Base-by-base conservation (phyloP, 2,329 filamentous ascomycete species). In the Furcasterigmium sp. region DNA sequence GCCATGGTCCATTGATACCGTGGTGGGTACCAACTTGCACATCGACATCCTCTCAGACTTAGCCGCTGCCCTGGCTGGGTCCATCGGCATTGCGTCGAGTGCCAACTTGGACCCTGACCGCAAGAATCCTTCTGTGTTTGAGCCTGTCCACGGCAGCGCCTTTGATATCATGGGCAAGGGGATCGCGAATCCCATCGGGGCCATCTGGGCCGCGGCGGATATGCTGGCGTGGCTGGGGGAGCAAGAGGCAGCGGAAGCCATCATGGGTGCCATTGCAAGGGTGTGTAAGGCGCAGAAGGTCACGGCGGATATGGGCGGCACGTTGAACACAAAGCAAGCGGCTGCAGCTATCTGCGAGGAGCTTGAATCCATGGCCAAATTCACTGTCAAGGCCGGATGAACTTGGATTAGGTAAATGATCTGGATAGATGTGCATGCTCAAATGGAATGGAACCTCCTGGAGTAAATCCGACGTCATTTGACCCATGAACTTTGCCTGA, bases 21-120 rank as follows among this genome's bases (percentile, higher is more conserved):
- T 84, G 46, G 79, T 84, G 18, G 79, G 78, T 4, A 80, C 77
- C 2, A 84, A 84, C 1, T 19, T 46, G 43, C 64, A 67, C 51
- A 78, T 77, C 13, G 80, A 84, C 53, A 83, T 84, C 44, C 69
- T 85, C 3, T 83, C 78, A 4, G 82, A 86, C 56, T 68, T 85
- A 13, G 82, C 81, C 13, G 81, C 82, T 14, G 78, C 80, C 1
- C 64, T 85, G 4, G 80, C 81, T n/a, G 82, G 82, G 2, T 80
- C 73, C 3, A 85, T 85, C 49, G 81, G 82, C 5, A 84, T 85
- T 46, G 82, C 82, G 2, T 80, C 82, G 3, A 83, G 81, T 0
- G 74, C 68, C 28, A 84, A 84, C 50, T 65, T 85, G 7, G 80
- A 85, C 51, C 80, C 81, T 5, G 62, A 60, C 8, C 52, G 72